These are phyloP conservation scores for Pleurotus tuber-regium DNA, from an alignment of 768 basidiomycete genomes.

Conservation along the genomic window DNA sequence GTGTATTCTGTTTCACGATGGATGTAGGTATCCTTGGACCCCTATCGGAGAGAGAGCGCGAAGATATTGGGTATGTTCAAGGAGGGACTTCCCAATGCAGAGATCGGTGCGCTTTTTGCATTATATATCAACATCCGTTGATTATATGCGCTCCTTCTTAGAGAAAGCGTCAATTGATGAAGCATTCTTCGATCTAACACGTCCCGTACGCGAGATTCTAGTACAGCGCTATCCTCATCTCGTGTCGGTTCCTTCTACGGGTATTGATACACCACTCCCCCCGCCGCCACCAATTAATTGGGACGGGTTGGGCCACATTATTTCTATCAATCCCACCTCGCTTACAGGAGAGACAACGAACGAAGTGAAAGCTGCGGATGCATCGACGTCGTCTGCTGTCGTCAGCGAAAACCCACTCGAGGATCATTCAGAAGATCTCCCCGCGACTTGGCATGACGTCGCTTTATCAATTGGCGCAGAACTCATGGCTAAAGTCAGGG, in stretches of 20 bases:
- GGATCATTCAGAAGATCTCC: constrained; percentile 34
- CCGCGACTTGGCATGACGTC: constrained; percentile 86
- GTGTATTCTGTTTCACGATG: not conserved
- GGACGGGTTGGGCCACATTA: constrained; percentile 56
- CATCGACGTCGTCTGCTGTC: constrained; percentile 9
- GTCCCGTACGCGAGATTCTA: constrained; percentile 72
- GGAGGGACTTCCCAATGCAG: constrained; percentile 71
- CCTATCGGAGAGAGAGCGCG: constrained; percentile 85
- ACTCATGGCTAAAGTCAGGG: constrained; percentile 73
- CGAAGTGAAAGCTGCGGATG: constrained; percentile 7
- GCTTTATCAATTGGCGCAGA: constrained; percentile 88
- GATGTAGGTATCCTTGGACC: constrained; percentile 82
- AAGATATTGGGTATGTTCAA: constrained; percentile 87
- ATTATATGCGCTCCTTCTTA: constrained; percentile 23
- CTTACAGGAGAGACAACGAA: constrained; percentile 19
- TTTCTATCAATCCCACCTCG: constrained; percentile 57
- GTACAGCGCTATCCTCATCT: constrained; percentile 78
- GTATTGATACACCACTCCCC: constrained; percentile 76
- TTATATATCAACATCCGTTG: not conserved
- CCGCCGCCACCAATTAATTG: constrained; percentile 65
- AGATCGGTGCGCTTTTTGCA: constrained; percentile 60
- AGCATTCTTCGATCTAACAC: constrained; percentile 90
- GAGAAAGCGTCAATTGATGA: constrained; percentile 99
- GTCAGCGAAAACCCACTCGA: constrained; percentile 14
- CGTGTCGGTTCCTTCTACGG: constrained; percentile 60